Base-by-base conservation (phyloP, 495 filamentous ascomycete species). In the Neurospora intermedia region DNA sequence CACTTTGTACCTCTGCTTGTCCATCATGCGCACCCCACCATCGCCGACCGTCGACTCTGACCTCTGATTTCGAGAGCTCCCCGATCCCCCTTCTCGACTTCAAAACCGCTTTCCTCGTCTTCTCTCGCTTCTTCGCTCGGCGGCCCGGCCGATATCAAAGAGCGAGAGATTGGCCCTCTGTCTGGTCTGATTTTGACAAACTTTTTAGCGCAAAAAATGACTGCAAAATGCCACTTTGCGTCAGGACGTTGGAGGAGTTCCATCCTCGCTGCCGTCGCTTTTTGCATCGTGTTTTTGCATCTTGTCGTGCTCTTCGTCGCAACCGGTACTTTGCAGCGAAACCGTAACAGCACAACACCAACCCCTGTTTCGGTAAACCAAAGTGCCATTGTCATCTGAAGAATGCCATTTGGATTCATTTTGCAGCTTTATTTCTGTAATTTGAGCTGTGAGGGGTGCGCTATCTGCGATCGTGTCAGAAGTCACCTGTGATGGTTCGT, bases 11-110 rank as follows among this genome's bases (percentile, higher is more conserved):
- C 77, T 79, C 77, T 74, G 72, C 74, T 77, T 80, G 75, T 77
- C 78, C 78, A 81, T 81, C 79, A 79, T 78, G 79, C 77, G 76
- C 77, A 76, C 79, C 76, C 79, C 77, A 74, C 78, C 71, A 75
- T 77, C 76, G 75, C 66, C 71, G 74, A 66, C 45, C 41, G 66
- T 73, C 73, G 74, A 75, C 69, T 69, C 43, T 69, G 59, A 45
- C 75, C 80, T 80, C 79, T 77, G 80, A 79, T 82, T 78, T 81
- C 80, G 79, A 80, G 79, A 77, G 76, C 73, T 77, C 77, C 73
- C 75, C 73, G 74, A 35, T 77, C 73, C 75, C 78, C 77, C 76
- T 74, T 76, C 71, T 71, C 54, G 54, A 66, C 27, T 35, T 62
- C 20, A 66, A 66, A 66, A 35, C 23, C 54, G 54, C 54, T 66